phyloP scores from a whole-genome alignment of 441 rosid genomes.

The Daphne laureola region DNA sequence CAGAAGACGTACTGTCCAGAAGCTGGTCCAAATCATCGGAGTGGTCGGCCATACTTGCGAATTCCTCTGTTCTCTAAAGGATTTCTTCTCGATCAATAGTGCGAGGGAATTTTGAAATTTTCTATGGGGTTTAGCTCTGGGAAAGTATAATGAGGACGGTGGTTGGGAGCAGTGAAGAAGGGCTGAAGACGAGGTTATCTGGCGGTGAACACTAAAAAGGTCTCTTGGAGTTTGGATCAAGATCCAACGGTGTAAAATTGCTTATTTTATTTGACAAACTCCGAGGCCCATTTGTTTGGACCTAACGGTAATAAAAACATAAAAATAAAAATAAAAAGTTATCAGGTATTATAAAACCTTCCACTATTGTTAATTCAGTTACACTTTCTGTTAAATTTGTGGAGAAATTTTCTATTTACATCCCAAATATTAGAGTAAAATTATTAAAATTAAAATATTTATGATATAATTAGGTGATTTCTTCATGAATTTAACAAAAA shows the following conservation, averaged over 20 bases:
- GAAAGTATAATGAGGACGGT: too few relatives aligned
- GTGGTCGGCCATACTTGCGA: conserved; percentile 34
- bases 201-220: conserved; percentile 5
- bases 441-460: too few relatives aligned
- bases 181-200: not conserved
- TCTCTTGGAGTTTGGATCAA: not conserved
- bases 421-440: too few relatives aligned
- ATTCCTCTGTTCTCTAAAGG: conserved; percentile 11
- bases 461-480: too few relatives aligned
- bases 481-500: too few relatives aligned
- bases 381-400: too few relatives aligned
- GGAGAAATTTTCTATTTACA: too few relatives aligned
- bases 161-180: not conserved
- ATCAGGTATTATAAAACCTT: too few relatives aligned
- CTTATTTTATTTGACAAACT: conserved; percentile 1
- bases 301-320: too few relatives aligned
- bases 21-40: conserved; percentile 86
- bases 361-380: too few relatives aligned
- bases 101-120: not conserved
- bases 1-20: conserved; percentile 59
- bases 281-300: too few relatives aligned
- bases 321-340: too few relatives aligned
- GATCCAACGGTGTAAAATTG: conserved; percentile 11
- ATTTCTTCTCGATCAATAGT: conserved; percentile 5
- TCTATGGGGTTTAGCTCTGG: not conserved